Percentiles rank a stretch among this genome's conserved stretches.
phyloP scores from a whole-genome alignment of 192 early-diverging fungal genomes.

The Coemansia sp. region DNA sequence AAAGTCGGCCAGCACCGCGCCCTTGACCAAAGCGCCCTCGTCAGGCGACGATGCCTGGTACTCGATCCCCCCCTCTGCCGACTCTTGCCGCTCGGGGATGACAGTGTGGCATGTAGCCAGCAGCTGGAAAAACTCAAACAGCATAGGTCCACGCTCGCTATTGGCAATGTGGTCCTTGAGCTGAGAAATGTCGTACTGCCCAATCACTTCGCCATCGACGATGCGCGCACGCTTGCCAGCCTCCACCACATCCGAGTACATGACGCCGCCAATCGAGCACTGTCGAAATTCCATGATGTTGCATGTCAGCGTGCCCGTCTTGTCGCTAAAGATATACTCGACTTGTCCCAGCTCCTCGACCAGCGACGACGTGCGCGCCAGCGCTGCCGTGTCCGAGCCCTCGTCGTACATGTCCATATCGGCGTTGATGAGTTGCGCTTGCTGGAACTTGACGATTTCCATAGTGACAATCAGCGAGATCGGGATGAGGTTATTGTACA shows the following conservation, averaged over 20 bases:
- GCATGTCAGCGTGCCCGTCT: slow-evolving; percentile 95
- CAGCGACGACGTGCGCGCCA: slow-evolving; percentile 87
- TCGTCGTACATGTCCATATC: slow-evolving; percentile 93
- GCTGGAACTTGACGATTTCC: slow-evolving; percentile 89
- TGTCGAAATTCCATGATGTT: slow-evolving; percentile 97
- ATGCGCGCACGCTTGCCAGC: slow-evolving; percentile 82
- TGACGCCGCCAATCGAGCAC: slow-evolving; percentile 84
- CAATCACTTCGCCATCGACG: slow-evolving; percentile 30
- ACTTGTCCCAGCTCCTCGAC: slow-evolving; percentile 95
- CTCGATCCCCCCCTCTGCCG: slow-evolving; percentile 73
- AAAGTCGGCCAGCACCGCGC: slow-evolving; percentile 83
- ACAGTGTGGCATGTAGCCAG: slow-evolving; percentile 92
- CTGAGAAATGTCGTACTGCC: slow-evolving; percentile 60
- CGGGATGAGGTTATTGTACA: slow-evolving; percentile 95
- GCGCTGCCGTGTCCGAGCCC: slow-evolving; percentile 70
- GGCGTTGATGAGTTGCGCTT: slow-evolving; percentile 89
- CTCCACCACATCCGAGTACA: slow-evolving; percentile 82
- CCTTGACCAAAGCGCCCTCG: slow-evolving; percentile 89
- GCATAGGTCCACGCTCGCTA: slow-evolving; percentile 62
- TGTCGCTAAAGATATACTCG: slow-evolving; percentile 96
- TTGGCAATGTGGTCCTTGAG: slow-evolving; percentile 65
- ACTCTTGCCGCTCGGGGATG: slow-evolving; percentile 58
- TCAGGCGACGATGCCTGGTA: slow-evolving; percentile 96
- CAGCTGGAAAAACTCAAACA: slow-evolving; percentile 80
- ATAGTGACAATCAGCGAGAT: slow-evolving; percentile 94